Evolutionary conservation across 73 alveolate species (phyloP).

Genomic region (Paraurostyla sp.): DNA sequence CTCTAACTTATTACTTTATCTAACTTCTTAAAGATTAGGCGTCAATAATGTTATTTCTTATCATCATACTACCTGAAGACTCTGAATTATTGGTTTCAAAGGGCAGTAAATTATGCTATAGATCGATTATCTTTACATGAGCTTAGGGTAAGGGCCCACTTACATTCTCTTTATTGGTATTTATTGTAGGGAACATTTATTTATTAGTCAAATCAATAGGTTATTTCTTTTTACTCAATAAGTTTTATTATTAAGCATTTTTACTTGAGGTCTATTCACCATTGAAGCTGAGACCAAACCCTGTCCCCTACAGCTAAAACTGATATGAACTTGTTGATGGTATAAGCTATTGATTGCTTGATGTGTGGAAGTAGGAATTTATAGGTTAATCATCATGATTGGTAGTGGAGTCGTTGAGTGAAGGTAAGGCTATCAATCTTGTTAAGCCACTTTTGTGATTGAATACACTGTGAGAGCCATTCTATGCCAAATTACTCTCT

Average conservation of each 20-base stretch:
- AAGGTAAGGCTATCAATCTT: constrained; percentile 27
- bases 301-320: constrained; percentile 19
- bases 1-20: neutral
- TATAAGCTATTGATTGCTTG: constrained; percentile 13
- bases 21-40: neutral
- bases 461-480: neutral
- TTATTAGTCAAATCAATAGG: neutral
- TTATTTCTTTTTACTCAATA: neutral
- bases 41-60: neutral
- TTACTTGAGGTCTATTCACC: neutral
- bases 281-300: neutral
- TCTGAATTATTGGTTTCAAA: constrained; percentile 1
- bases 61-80: neutral
- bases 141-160: constrained; percentile 23
- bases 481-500: constrained; percentile 2
- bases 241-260: neutral
- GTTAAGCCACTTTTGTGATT: neutral
- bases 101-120: constrained; percentile 38
- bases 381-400: constrained; percentile 7
- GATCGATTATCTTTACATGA: constrained; percentile 22
- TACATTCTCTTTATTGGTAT: constrained; percentile 42
- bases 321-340: constrained; percentile 43
- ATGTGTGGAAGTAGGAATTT: constrained; percentile 8
- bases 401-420: neutral
- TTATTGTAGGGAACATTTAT: constrained; percentile 22